These are phyloP conservation scores for Lepidium africanum DNA, from an alignment of 345 rosid species.

Conservation along the genomic window DNA sequence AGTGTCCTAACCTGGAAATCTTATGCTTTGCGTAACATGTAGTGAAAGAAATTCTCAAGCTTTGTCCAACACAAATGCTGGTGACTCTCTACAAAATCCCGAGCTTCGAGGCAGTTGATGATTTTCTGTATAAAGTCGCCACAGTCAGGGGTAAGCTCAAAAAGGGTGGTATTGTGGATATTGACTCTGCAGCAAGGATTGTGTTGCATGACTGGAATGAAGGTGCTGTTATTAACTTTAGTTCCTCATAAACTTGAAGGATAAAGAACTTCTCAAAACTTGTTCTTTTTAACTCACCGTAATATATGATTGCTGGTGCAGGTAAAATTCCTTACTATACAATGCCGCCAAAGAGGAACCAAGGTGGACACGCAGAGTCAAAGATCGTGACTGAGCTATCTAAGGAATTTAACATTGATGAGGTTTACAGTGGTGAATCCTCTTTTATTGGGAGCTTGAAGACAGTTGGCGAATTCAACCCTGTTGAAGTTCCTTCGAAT, in stretches of 20 bases:
- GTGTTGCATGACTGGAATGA: constrained; percentile 91
- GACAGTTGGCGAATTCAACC: constrained; percentile 53
- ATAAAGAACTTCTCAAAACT: neutral
- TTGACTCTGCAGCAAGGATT: constrained; percentile 80
- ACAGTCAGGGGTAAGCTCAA: constrained; percentile 87
- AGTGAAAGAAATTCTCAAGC: constrained; percentile 91
- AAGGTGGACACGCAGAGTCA: constrained; percentile 62
- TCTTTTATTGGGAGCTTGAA: constrained; percentile 88
- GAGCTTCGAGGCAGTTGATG: constrained; percentile 66
- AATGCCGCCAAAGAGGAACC: constrained; percentile 70
- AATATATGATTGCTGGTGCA: constrained; percentile 25
- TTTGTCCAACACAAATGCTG: constrained; percentile 55
- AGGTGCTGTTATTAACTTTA: constrained; percentile 32
- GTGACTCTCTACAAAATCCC: constrained; percentile 77
- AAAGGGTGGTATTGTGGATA: constrained; percentile 91
- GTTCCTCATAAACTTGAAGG: neutral
- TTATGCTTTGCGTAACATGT: constrained; percentile 15
- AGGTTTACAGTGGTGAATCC: constrained; percentile 69
- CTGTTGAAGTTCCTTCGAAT: constrained; percentile 72
- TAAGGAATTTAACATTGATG: constrained; percentile 77
- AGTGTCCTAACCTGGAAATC: constrained; percentile 8
- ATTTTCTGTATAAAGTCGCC: constrained; percentile 84
- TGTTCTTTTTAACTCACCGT: neutral
- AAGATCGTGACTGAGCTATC: constrained; percentile 64
- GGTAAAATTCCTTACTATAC: constrained; percentile 91